Evolutionary conservation across 1,139 yeast species (phyloP), one percentile per base, ranked within the genome.

Genomic region (Lodderomyces parapsilosis): DNA sequence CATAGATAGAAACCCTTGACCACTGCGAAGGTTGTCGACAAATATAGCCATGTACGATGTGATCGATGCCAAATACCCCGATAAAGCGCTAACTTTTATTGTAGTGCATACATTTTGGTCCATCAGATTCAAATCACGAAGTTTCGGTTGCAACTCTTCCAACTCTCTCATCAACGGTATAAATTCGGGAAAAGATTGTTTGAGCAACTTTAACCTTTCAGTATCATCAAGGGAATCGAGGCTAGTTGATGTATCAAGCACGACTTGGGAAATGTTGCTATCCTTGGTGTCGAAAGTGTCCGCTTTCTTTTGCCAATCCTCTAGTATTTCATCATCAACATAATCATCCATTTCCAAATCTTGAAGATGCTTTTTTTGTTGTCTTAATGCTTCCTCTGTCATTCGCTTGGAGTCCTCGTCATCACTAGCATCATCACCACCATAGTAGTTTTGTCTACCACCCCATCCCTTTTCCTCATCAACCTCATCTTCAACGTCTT

Each of bases 351-450:
- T 82, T 38, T 81, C 82, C 54, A 93, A 72, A 42, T 87, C 96
- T 51, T 81, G 80, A 49, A 91, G 67, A 58, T 91, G 96, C 60
- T 83, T 81, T 68, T 85, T 86, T 64, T 91, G 98, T 51, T 89
- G 83, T 58, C 90, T 81, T 45, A 88, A 59, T 0, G 98, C 98
- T 65, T 93, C 98, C 53, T 83, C 83, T 45, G 94, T 93, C 68
- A 90, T 85, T 48, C 80, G 82, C 48, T 80, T 82, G 6, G 88
- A 87, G 38, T 82, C 86, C 47, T 85, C 96, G 33, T 83, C 89
- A 49, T 86, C 89, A 46, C 76, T 80, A 35, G 64, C 76, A 24
- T 85, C 91, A 28, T 94, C 97, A 44, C 95, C 96, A 41, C 83
- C 84, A 55, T 80, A 93, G 62, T 89, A 91, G 53, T 86, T 83